Evolutionary conservation across 140 eudicot species (phyloP).

Genomic region (Ambrosia hybrid): DNA sequence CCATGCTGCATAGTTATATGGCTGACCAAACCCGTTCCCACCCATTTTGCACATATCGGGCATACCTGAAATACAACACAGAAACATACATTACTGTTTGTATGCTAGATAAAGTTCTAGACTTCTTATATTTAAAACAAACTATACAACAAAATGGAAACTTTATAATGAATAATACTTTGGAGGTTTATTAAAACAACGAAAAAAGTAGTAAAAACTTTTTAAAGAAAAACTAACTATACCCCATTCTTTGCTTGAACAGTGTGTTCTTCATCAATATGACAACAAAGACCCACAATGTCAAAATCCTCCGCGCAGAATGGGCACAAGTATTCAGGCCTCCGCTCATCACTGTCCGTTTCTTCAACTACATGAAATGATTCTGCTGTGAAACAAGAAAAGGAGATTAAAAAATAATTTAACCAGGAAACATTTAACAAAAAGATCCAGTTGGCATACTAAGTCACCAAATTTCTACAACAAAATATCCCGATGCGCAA

Average conservation of each 20-base stretch:
- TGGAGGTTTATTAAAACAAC: neutral
- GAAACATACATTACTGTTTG: neutral
- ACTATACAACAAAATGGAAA: neutral
- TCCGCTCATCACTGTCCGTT: conserved; percentile 52
- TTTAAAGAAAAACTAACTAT: neutral
- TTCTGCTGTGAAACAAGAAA: conserved; percentile 41
- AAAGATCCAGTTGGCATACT: neutral
- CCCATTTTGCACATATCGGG: conserved; percentile 77
- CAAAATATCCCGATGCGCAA: neutral
- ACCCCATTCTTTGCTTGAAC: conserved; percentile 82
- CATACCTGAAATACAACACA: conserved; percentile 61
- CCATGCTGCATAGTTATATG: conserved; percentile 90
- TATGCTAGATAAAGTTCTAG: conserved; percentile 7
- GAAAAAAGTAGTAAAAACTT: neutral
- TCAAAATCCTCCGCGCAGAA: conserved; percentile 87
- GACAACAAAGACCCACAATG: conserved; percentile 87
- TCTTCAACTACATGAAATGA: conserved; percentile 57
- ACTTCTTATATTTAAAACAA: neutral
- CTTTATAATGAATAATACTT: neutral
- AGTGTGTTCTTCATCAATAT: conserved; percentile 82
- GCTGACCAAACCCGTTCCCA: conserved; percentile 74
- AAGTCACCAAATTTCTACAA: conserved; percentile 17
- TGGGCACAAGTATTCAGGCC: conserved; percentile 74
- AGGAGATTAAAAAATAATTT: conserved; percentile 20
- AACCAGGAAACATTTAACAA: neutral